Base-by-base conservation (phyloP, 1,284 basidiomycete genomes). In the Ganoderma sp. region DNA sequence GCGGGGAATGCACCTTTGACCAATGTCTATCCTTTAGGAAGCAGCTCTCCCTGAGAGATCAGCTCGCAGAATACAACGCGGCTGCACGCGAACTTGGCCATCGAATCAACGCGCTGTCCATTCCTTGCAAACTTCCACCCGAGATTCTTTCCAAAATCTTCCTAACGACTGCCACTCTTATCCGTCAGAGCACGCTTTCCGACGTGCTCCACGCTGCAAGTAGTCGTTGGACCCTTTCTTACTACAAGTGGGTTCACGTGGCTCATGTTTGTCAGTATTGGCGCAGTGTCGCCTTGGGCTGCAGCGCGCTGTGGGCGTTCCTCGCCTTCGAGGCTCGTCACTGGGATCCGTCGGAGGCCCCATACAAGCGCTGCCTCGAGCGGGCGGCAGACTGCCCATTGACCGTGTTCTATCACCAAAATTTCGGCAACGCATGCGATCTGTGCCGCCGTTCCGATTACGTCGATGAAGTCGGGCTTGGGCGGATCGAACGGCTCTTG, bases 131-230 rank as follows among this genome's bases (percentile, higher is more conserved):
- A n/a, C 69, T 71, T 22, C 69, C 67, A 10, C 63, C 65, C 17
- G 69, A 71, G 54, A 59, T 68, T 1, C 62, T 68, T 25, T 61
- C 58, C 28, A 63, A 64, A 61, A 48, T 69, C 43, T 68, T 68
- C 63, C 50, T 67, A 5, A 54, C 25, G 1, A 59, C 62, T 22
- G 65, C 65, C 17, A 63, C 59, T 7, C 50, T 60, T 19, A 22
- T 68, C 34, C 62, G 45, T 22, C 28, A 54, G 41, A 56, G 62
- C 5, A 57, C 25, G 39, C 52, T 54, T 9, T 42, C 17, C 25
- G 43, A 19, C 34, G 22, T 48, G 28, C 48, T 25, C 19, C 34
- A 5, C 4, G 28, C 22, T 6, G 22, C 25, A 15, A 34, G 4
- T 25, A 15, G 19, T 4, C 9, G 25, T 34, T 41, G 43, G 22